A percentile compares a stretch with the other conserved stretches of the same genome.
Evolutionary conservation across 1,284 basidiomycete genomes (phyloP).

Genomic region (Malassezia sp.): DNA sequence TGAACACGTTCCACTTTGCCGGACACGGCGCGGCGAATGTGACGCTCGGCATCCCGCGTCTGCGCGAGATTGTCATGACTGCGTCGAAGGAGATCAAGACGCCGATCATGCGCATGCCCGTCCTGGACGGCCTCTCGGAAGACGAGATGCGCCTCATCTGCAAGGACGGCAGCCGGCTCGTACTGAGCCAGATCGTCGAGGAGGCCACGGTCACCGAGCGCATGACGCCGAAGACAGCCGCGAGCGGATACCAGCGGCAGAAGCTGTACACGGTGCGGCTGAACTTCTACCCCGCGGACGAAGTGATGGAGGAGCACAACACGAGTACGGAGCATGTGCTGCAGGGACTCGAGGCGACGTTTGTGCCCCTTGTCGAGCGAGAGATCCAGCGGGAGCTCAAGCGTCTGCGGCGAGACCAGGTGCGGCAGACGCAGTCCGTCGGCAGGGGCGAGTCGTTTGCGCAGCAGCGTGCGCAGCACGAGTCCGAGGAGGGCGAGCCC

Average conservation of each 20-base stretch:
- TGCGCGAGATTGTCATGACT: constrained; percentile 99
- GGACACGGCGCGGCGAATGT: constrained; percentile 99
- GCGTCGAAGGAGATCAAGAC: constrained; percentile 93
- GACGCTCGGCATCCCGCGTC: constrained; percentile 93
- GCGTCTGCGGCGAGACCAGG: constrained; percentile 68
- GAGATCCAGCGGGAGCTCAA: constrained; percentile 80
- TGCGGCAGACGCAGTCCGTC: constrained; percentile 65
- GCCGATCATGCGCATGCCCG: constrained; percentile 86
- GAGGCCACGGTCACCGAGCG: constrained; percentile 70
- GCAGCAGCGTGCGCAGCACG: constrained; percentile 47
- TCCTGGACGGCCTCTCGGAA: constrained; percentile 31
- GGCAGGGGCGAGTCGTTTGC: constrained; percentile 59
- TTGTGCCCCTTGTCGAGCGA: constrained; percentile 72
- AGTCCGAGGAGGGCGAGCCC: constrained; percentile 47
- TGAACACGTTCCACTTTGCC: constrained; percentile 97
- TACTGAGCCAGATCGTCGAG: constrained; percentile 80
- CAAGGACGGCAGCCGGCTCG: constrained; percentile 75
- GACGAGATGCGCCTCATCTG: constrained; percentile 62
- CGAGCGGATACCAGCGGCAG: constrained; percentile 53
- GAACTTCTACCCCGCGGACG: constrained; percentile 71
- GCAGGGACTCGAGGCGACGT: constrained; percentile 60
- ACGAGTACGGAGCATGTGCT: constrained; percentile 66
- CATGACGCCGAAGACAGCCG: constrained; percentile 58
- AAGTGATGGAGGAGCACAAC: constrained; percentile 77
- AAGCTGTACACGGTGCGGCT: constrained; percentile 75